Percentiles rank a stretch among this genome's conserved stretches.
Conservation (phyloP, 2,329 filamentous ascomycete species). For the Fusarium haematococcum region DNA sequence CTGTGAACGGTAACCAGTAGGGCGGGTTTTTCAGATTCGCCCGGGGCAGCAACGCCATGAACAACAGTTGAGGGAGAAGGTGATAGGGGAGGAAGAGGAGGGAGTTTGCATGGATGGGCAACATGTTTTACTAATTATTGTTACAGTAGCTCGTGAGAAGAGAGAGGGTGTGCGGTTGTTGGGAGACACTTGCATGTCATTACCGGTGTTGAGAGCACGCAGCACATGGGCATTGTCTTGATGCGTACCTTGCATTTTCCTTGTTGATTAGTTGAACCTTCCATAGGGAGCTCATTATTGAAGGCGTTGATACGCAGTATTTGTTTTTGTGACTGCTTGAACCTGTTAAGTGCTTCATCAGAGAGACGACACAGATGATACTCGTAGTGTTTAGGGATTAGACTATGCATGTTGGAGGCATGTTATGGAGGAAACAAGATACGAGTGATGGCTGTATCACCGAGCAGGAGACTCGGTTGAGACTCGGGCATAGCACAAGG, state of each 20-base stretch:
- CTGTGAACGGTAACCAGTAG: conserved; percentile 43
- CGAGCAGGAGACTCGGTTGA: background rate
- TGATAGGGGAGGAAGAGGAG: conserved; percentile 16
- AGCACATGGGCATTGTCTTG: conserved; percentile 30
- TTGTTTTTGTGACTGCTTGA: background rate
- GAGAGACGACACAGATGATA: background rate
- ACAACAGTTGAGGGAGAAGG: background rate
- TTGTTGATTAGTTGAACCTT: conserved; percentile 29
- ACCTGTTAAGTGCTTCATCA: background rate
- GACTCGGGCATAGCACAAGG: background rate
- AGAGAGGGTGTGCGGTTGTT: conserved; percentile 4
- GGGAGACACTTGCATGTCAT: conserved; percentile 37
- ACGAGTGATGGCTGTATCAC: background rate
- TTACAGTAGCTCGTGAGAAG: background rate
- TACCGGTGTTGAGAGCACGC: conserved; percentile 33
- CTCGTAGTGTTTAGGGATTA: background rate
- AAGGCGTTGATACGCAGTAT: conserved; percentile 3
- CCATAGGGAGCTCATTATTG: conserved; percentile 25
- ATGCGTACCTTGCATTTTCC: conserved; percentile 32
- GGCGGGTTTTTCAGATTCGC: conserved; percentile 6
- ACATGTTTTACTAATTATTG: conserved; percentile 34
- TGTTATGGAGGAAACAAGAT: background rate
- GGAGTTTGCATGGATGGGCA: conserved; percentile 20
- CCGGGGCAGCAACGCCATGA: background rate
- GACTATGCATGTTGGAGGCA: background rate